Base-by-base conservation (phyloP, 2,329 filamentous ascomycete genomes). In the Phaeosphaeriaceae sp. region DNA sequence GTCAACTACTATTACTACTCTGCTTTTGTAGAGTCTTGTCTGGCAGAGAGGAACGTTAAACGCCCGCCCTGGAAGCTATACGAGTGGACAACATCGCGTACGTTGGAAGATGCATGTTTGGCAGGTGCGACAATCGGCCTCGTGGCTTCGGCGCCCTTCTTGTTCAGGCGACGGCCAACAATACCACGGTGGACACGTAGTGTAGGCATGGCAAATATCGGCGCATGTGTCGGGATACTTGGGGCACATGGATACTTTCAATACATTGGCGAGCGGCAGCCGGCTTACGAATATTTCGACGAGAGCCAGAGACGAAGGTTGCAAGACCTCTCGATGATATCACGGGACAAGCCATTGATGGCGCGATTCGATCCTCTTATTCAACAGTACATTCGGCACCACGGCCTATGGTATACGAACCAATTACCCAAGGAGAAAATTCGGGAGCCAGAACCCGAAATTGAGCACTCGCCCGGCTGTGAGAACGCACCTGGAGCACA, bases 1-100 rank as follows among this genome's bases (percentile, higher is more conserved):
- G 52, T 60, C 8, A 68, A 67, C 41, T 61, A 49, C 42, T 68
- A 64, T 48, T 67, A 67, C 38, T 52, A 66, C 37, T 50, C 54
- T 4, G 33, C 46, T 11, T 61, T 68, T 42, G 54, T 60, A 6
- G 43, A 47, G 30, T 15, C 58, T 12, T 50, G 58, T 8, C 37
- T 56, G 6, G 44, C 56, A 20, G 45, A 61, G 21, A 41, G 34
- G 30, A 36, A 54, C 15, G 29, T 50, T 5, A 38, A 55, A 23
- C 17, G 50, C 30, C 52, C 42, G 32, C 58, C 54, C 6, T 60
- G 58, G 56, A 67, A 55, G 29, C 48, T 69, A 12, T 69, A 58
- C 34, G 57, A 66, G 36, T 52, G 52, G 50, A 62, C 64, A 13
- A 58, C 61, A 35, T 45, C 29, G 3, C 49, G 53, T 18, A 69